Evolutionary conservation across 2,329 filamentous ascomycete species (phyloP).

Genomic region (Trichoderma arundinaceum): DNA sequence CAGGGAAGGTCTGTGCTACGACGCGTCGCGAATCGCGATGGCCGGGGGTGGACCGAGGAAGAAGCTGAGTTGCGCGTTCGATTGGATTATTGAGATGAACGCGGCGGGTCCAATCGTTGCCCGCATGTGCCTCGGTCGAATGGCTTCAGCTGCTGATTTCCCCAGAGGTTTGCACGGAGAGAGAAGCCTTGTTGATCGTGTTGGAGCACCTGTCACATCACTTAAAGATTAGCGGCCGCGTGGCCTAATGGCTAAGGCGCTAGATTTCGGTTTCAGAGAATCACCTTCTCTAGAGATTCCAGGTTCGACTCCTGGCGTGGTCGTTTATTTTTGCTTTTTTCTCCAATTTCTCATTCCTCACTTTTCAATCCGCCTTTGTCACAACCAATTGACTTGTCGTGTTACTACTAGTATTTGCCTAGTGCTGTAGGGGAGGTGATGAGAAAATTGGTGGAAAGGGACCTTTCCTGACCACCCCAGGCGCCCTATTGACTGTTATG

Average conservation of each 20-base stretch:
- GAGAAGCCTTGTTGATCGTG: conserved; percentile 24
- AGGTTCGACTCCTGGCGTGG: conserved; percentile 47
- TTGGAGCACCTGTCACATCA: conserved; percentile 16
- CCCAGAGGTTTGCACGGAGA: conserved; percentile 19
- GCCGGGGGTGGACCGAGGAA: conserved; percentile 14
- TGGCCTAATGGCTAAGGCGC: conserved; percentile 47
- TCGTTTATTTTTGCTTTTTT: conserved; percentile 35
- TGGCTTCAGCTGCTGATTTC: conserved; percentile 28
- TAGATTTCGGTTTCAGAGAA: conserved; percentile 42
- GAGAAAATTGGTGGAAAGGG: background rate
- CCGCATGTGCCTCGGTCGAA: conserved; percentile 30
- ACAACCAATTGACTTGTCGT: background rate
- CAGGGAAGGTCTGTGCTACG: conserved; percentile 29
- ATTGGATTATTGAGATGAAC: conserved; percentile 15
- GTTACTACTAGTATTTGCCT: background rate
- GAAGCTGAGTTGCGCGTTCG: conserved; percentile 22
- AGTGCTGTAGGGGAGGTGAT: conserved; percentile 6
- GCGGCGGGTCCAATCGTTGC: conserved; percentile 16
- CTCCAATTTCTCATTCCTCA: background rate
- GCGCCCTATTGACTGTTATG: conserved; percentile 25
- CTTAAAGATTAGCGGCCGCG: conserved; percentile 38
- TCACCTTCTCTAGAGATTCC: conserved; percentile 44
- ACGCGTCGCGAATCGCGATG: conserved; percentile 30
- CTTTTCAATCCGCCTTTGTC: background rate
- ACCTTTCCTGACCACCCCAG: conserved; percentile 9